A percentile compares a stretch with the other conserved stretches of the same genome.
These are phyloP conservation scores for Pseudoscleropodium purum DNA, from an alignment of 225 moss, liverwort and hornwort genomes.

Conservation along the genomic window DNA sequence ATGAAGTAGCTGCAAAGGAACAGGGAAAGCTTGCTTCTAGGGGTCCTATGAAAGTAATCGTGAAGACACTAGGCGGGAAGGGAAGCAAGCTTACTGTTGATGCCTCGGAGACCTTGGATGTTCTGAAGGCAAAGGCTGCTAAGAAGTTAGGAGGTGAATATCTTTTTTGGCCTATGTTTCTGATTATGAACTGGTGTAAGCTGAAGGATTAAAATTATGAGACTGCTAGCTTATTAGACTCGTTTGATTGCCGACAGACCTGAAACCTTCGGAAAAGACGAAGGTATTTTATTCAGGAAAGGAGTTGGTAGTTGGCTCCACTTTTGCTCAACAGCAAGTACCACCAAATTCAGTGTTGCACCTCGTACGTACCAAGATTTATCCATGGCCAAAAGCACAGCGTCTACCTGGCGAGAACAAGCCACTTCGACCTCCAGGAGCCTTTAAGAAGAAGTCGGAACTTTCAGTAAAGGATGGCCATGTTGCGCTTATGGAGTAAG, in stretches of 20 bases:
- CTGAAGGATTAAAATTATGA: not conserved
- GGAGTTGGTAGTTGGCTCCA: slow-evolving; percentile 74
- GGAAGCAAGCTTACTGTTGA: slow-evolving; percentile 91
- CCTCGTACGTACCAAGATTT: slow-evolving; percentile 83
- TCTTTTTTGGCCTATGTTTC: not conserved
- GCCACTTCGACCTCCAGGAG: slow-evolving; percentile 86
- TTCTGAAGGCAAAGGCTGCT: slow-evolving; percentile 72
- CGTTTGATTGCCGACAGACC: slow-evolving; percentile 52
- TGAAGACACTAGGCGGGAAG: slow-evolving; percentile 97
- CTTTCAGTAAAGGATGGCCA: slow-evolving; percentile 99
- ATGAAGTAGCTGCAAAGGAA: slow-evolving; percentile 99
- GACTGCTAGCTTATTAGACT: slow-evolving; percentile 9
- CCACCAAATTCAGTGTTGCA: slow-evolving; percentile 97
- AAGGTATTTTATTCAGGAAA: slow-evolving; percentile 89
- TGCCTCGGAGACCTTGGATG: slow-evolving; percentile 82
- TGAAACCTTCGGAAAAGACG: slow-evolving; percentile 86
- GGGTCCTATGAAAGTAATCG: slow-evolving; percentile 91
- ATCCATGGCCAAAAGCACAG: slow-evolving; percentile 97
- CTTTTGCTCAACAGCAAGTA: slow-evolving; percentile 95
- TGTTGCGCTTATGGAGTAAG: slow-evolving; percentile 98
- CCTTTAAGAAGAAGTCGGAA: slow-evolving; percentile 99
- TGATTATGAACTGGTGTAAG: not conserved
- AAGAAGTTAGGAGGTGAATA: slow-evolving; percentile 92
- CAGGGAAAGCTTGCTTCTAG: slow-evolving; percentile 89
- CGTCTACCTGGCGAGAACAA: slow-evolving; percentile 92